Conservation (phyloP, 2,329 filamentous ascomycete genomes). For the Lasiodiplodia citricola region DNA sequence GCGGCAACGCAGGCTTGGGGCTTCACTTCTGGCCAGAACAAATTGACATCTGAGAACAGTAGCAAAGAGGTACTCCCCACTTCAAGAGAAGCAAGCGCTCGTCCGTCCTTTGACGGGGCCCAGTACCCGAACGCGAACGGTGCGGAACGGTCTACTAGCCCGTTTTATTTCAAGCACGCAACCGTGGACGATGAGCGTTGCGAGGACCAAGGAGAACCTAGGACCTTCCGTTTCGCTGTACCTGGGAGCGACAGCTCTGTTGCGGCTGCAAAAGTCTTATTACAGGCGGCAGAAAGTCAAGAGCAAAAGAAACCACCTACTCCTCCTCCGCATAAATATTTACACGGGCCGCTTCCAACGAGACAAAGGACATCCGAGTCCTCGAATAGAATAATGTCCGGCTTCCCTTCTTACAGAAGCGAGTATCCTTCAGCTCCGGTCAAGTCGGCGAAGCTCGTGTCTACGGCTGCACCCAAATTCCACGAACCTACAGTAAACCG, state of each 20-base stretch:
- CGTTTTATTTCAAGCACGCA: conserved; percentile 25
- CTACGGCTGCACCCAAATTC: conserved; percentile 5
- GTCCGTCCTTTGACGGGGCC: not conserved
- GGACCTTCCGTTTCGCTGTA: not conserved
- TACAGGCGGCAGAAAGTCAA: not conserved
- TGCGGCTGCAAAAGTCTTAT: conserved; percentile 10
- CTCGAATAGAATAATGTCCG: conserved; percentile 19
- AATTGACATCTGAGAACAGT: conserved; percentile 30
- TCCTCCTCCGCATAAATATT: conserved; percentile 21
- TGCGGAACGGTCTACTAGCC: conserved; percentile 20
- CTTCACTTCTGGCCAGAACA: conserved; percentile 34
- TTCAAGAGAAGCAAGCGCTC: not conserved
- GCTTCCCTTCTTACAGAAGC: conserved; percentile 53
- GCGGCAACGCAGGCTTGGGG: conserved; percentile 68
- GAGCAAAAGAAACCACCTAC: conserved; percentile 23
- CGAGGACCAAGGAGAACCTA: not conserved
- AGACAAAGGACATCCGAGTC: conserved; percentile 13
- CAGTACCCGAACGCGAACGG: not conserved
- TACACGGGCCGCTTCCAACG: conserved; percentile 10
- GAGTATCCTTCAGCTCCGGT: conserved; percentile 50
- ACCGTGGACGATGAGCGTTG: not conserved
- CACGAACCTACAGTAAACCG: not conserved
- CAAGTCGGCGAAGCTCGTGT: conserved; percentile 34
- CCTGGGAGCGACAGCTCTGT: conserved; percentile 1
- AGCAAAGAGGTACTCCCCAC: conserved; percentile 18